phyloP scores from a whole-genome alignment of 1,284 basidiomycete species.

The Mrakiaceae sp. region DNA sequence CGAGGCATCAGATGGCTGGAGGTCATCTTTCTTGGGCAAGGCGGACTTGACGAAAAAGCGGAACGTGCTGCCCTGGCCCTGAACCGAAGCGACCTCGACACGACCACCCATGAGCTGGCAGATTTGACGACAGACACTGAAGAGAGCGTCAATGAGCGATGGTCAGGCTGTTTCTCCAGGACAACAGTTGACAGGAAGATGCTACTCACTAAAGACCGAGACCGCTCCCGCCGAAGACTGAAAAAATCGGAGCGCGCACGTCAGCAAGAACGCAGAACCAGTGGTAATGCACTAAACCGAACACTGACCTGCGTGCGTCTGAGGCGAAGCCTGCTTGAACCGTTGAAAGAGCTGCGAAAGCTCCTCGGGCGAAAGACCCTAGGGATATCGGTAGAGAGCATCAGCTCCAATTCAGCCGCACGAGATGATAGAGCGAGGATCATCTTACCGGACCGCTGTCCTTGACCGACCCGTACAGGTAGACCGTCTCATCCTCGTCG shows the following conservation, averaged over 20 bases:
- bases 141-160: too few relatives aligned
- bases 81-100: constrained; percentile 7
- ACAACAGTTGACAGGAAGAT: background rate
- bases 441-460: too few relatives aligned
- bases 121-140: constrained; percentile 8
- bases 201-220: constrained; percentile 28
- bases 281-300: background rate
- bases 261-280: background rate
- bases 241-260: background rate
- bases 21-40: constrained; percentile 11
- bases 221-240: constrained; percentile 32
- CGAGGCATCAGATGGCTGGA: too few relatives aligned
- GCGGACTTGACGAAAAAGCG: constrained; percentile 31
- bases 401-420: too few relatives aligned
- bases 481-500: constrained; percentile 20
- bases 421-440: too few relatives aligned
- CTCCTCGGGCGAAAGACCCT: constrained; percentile 28
- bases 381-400: too few relatives aligned
- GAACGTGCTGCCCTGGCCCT: constrained; percentile 23
- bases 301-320: constrained; percentile 1
- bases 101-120: constrained; percentile 11
- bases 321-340: constrained; percentile 24
- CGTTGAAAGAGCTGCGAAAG: constrained; percentile 30
- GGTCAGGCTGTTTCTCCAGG: too few relatives aligned
- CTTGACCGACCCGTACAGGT: constrained; percentile 20